phyloP scores from a whole-genome alignment of 1,284 basidiomycete genomes.

The Neolentinus lepideus region DNA sequence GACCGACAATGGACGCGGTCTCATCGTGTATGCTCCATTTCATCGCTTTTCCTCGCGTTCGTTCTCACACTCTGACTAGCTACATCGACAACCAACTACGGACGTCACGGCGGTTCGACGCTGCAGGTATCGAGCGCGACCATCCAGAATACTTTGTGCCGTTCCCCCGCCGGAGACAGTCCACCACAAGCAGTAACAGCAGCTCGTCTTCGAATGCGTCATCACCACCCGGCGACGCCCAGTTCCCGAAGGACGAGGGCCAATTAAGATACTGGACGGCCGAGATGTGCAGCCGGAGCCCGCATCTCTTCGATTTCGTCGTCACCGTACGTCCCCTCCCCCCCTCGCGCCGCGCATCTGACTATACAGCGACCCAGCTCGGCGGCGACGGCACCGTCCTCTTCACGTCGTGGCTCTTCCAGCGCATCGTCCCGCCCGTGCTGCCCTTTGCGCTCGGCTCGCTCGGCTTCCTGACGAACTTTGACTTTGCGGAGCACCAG shows the following conservation, averaged over 20 bases:
- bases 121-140: constrained; percentile 78
- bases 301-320: constrained; percentile 97
- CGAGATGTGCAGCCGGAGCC: constrained; percentile 89
- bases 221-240: constrained; percentile 29
- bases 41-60: too few species aligned
- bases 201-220: constrained; percentile 41
- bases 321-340: constrained; percentile 66
- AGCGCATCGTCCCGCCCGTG: constrained; percentile 95
- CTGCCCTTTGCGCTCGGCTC: constrained; percentile 98
- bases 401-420: constrained; percentile 99
- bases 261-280: constrained; percentile 97
- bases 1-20: constrained; percentile 56
- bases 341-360: constrained; percentile 3
- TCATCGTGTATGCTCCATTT: constrained; percentile 59
- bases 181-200: constrained; percentile 48
- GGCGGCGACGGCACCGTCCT: constrained; percentile 98
- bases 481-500: constrained; percentile 88
- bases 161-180: constrained; percentile 63
- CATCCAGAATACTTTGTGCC: constrained; percentile 88
- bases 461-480: constrained; percentile 97
- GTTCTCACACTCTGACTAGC: constrained; percentile 19
- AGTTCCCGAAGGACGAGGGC: constrained; percentile 54
- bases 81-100: constrained; percentile 97
- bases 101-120: constrained; percentile 91
- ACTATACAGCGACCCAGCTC: constrained; percentile 42